Conservation (phyloP, 257 asterid species). For the Solanum ossicruentum region DNA sequence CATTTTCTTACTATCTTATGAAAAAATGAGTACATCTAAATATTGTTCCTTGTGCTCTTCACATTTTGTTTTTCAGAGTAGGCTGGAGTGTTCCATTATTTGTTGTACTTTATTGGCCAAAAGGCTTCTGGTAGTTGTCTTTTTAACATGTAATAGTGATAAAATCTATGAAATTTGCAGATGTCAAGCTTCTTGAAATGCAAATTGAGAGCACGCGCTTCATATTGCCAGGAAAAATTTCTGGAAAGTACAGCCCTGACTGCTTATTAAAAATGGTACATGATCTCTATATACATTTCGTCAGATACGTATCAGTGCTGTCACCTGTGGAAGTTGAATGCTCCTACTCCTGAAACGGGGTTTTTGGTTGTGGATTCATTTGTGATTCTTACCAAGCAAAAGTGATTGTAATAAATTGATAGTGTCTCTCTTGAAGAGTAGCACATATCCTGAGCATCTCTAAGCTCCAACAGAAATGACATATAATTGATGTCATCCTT, state of each 20-base stretch:
- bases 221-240: conserved; percentile 53
- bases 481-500: not conserved
- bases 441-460: not conserved
- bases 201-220: conserved; percentile 55
- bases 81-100: not conserved
- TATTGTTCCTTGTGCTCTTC: not conserved
- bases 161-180: conserved; percentile 31
- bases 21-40: not conserved
- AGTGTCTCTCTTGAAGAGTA: not conserved
- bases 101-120: not conserved
- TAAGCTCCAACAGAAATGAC: not conserved
- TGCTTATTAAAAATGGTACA: conserved; percentile 84
- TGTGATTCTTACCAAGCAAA: not conserved
- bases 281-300: not conserved
- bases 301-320: not conserved
- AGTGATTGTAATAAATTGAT: not conserved
- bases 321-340: not conserved
- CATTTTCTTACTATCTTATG: not conserved
- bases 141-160: not conserved
- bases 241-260: conserved; percentile 52
- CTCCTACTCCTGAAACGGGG: not conserved
- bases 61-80: not conserved
- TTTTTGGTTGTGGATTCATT: not conserved
- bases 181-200: conserved; percentile 39
- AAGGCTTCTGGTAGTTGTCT: not conserved